phyloP scores from a whole-genome alignment of 1,284 basidiomycete genomes.

The Pterula multifida region DNA sequence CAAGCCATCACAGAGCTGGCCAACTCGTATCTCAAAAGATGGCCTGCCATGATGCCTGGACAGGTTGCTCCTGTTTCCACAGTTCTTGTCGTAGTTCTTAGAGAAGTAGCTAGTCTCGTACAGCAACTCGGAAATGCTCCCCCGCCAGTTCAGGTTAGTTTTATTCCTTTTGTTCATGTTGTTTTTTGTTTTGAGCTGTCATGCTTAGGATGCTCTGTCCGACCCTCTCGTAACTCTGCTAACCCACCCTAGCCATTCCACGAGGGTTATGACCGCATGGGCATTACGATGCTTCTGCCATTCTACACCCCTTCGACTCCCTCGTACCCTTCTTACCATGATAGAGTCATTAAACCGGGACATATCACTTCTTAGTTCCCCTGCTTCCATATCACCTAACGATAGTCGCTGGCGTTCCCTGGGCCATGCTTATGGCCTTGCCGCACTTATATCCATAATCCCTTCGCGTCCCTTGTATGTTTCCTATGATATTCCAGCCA shows the following conservation, averaged over 20 bases:
- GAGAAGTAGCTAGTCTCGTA: conserved; percentile 78
- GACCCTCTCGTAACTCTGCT: conserved; percentile 83
- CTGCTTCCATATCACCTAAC: conserved; percentile 44
- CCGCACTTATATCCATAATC: conserved; percentile 78
- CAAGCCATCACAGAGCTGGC: conserved; percentile 82
- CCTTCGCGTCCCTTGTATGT: conserved; percentile 86
- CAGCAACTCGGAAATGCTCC: conserved; percentile 90
- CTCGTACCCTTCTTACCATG: conserved; percentile 64
- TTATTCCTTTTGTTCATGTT: background rate
- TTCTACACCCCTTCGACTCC: conserved; percentile 76
- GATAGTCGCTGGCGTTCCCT: conserved; percentile 67
- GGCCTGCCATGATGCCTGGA: conserved; percentile 88
- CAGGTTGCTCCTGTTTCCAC: conserved; percentile 61
- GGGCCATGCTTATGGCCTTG: conserved; percentile 84
- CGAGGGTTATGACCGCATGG: conserved; percentile 81
- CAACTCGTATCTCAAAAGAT: conserved; percentile 73
- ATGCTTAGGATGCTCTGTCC: conserved; percentile 64
- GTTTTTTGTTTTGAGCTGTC: conserved; percentile 1
- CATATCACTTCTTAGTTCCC: conserved; percentile 53
- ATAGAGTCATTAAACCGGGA: conserved; percentile 80
- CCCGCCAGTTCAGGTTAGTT: conserved; percentile 65
- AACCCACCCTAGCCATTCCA: conserved; percentile 78
- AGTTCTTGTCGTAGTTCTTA: conserved; percentile 67
- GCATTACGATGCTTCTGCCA: conserved; percentile 84
- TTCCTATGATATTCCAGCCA: conserved; percentile 86